Base-by-base conservation (phyloP, 1,284 basidiomycete genomes). In the Cutaneotrichosporon daszewskae region DNA sequence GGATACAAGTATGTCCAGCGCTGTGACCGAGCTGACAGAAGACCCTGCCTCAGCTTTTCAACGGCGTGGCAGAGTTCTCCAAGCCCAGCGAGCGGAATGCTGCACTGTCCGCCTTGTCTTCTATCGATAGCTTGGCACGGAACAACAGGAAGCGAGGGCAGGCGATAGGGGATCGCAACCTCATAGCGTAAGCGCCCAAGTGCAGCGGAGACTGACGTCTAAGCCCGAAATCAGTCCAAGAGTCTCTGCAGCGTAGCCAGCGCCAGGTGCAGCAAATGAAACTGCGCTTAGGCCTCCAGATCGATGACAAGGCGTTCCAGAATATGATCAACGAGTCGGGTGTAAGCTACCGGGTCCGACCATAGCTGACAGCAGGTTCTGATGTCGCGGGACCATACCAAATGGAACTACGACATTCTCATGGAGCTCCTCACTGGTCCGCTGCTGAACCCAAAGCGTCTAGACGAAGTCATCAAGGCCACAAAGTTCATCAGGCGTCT, bases 391-490 rank as follows among this genome's bases (percentile, higher is more conserved):
- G 94, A 98, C 56, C 82, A 89, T 57, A 81, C 79, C 4, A 91
- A 87, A 59, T 99, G 95, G 95, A 89, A 87, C 58, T 86, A 85
- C 60, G 90, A 95, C 4, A 79, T 81, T 17, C 74, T 98, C 43
- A 81, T 85, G 58, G 91, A 95, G 37, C 76, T 98, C 13, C 79
- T 97, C 17, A 90, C 97, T 57, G 94, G 95, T 0, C 89, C 92
- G 1, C 72, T 98, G 37, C 75, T 91, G 36, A 94, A 92, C 59
- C 82, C 89, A 1, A 88, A 87, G 60, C 77, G 95, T n/a, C 77
- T 98, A 62, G 95, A 99, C 59, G 95, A 99, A 69, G 89, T 88
- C 2, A 87, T 94, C 64, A 86, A 84, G 62, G 87, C 84, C 11
- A 84, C 87, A 14, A 84, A 89, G 60, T 91, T 95, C 55, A 82